Evolutionary conservation across 768 basidiomycete species (phyloP), one percentile per base, ranked within the genome.

Genomic region (Pleurotus cornucopiae): DNA sequence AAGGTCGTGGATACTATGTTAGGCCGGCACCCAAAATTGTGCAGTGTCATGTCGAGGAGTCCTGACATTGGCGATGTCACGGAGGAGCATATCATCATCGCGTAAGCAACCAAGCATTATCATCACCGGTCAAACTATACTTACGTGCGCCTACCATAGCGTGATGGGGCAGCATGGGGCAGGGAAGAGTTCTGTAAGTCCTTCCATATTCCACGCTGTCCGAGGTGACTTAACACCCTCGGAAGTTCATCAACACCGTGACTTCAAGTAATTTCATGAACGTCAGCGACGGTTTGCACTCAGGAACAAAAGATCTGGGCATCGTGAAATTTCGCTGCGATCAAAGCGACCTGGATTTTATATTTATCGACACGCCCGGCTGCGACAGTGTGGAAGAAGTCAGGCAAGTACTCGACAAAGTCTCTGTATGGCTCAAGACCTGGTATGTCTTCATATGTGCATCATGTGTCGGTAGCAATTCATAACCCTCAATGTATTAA

Each of bases 21-120:
- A 39, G 46, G 57, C 18, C 34, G 20, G 23, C 52, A 48, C 6
- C 46, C 51, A 5, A 39, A 53, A 11, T 14, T 53, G 16, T 41
- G 13, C 41, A 38, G 51, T 23, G 38, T 34, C 14, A 46, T 41
- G 34, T 56, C 38, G 18, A 18, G 40, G 37, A 37, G 26, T 12
- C 34, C 55, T 61, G 64, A 56, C 14, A 46, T 56, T 37, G 55
- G 55, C 6, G 55, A 56, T 39, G 46, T 56, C n/a, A 47, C 46
- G 25, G 46, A 46, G 37, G 47, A 56, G 20, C 46, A 56, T 56
- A 56, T 56, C 14, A 48, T 56, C 55, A 48, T 56, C 16, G 55
- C 55, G 55, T 56, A 16, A 46, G 62, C 60, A 1, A 11, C 6
- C 16, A 14, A 23, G 16, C 21, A 41, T 37, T 51, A 14, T 49